Conservation (phyloP, 2,329 filamentous ascomycete species). For the Ophiosphaerella korrae region DNA sequence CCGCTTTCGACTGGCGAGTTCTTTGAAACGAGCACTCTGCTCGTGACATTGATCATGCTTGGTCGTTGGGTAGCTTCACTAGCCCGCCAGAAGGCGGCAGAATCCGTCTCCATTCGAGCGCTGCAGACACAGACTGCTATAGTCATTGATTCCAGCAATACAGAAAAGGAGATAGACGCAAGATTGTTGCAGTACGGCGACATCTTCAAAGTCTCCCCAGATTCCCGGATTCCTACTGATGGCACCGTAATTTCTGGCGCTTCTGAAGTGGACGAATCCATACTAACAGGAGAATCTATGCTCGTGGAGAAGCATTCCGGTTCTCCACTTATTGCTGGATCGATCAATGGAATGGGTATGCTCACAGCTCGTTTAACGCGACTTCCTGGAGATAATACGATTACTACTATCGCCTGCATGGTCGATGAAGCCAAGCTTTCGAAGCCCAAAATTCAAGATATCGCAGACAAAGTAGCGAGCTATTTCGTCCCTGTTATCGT, state of each 20-base stretch:
- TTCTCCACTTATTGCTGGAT: slow-evolving; percentile 67
- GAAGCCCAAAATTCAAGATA: slow-evolving; percentile 70
- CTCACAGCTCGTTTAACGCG: slow-evolving; percentile 61
- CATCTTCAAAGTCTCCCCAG: slow-evolving; percentile 65
- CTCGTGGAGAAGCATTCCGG: slow-evolving; percentile 63
- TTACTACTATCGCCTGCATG: slow-evolving; percentile 70
- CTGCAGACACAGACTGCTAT: slow-evolving; percentile 63
- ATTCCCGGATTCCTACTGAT: slow-evolving; percentile 68
- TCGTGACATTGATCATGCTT: slow-evolving; percentile 60
- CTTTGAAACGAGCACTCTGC: slow-evolving; percentile 61
- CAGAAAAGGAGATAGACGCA: slow-evolving; percentile 63
- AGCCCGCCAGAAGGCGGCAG: slow-evolving; percentile 56
- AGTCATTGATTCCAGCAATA: slow-evolving; percentile 52
- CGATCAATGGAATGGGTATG: slow-evolving; percentile 60
- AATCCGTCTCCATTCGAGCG: slow-evolving; percentile 58
- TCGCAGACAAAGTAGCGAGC: slow-evolving; percentile 70
- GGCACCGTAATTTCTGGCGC: slow-evolving; percentile 66
- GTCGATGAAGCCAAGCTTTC: slow-evolving; percentile 73
- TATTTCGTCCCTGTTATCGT: slow-evolving; percentile 74
- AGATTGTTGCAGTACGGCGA: slow-evolving; percentile 74
- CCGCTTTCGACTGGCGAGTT: slow-evolving; percentile 54
- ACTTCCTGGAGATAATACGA: slow-evolving; percentile 72
- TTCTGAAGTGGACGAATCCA: slow-evolving; percentile 74
- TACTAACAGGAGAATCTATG: slow-evolving; percentile 73
- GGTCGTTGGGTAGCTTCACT: slow-evolving; percentile 55